Conservation (phyloP, 2,329 filamentous ascomycete genomes). For the Colletotrichum tropicicola region DNA sequence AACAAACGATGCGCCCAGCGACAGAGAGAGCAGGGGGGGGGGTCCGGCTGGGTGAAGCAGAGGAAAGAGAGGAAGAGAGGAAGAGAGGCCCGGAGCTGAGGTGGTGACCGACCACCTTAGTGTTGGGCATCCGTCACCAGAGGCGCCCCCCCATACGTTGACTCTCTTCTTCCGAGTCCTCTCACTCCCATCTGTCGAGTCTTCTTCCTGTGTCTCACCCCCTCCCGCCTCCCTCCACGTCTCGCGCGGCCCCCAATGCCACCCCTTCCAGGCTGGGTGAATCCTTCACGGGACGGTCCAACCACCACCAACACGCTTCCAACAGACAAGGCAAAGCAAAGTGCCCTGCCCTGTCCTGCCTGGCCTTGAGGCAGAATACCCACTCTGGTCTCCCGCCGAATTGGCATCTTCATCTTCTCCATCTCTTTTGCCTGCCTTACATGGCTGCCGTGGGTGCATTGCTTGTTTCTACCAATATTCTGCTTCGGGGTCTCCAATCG, state of each 20-base stretch:
- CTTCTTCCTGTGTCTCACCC: neutral
- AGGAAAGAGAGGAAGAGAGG: neutral
- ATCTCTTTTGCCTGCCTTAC: neutral
- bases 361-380: neutral
- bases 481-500: neutral
- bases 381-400: no score
- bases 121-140: no score
- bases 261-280: conserved; percentile 14
- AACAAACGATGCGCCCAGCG: neutral
- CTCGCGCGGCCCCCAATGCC: conserved; percentile 23
- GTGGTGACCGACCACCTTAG: no score
- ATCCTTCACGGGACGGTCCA: conserved; percentile 21
- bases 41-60: neutral
- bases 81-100: neutral
- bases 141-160: no score
- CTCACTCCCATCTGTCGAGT: neutral
- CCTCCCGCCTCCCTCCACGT: neutral
- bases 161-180: neutral
- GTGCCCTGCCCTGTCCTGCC: neutral
- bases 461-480: conserved; percentile 3
- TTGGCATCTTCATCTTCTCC: neutral
- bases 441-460: no score
- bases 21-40: neutral
- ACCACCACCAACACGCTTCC: conserved; percentile 11
- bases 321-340: neutral